Conservation (phyloP, 73 alveolate species). For the Paraurostyla sp. region DNA sequence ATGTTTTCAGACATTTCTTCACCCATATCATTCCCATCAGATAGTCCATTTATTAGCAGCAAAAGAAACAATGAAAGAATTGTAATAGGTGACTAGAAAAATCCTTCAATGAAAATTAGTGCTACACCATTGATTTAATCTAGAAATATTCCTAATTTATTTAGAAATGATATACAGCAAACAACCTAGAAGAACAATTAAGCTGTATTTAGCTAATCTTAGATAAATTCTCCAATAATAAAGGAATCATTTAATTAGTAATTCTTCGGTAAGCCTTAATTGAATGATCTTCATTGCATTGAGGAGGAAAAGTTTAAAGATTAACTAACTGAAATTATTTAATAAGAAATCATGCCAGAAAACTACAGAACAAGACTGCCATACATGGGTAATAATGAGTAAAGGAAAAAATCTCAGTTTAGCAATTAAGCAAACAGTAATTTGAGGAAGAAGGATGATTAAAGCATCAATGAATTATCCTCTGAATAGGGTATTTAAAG, state of each 20-base stretch:
- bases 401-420: constrained; percentile 9
- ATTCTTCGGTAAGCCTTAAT: no score
- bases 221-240: neutral
- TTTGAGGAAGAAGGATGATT: no score
- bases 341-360: neutral
- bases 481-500: no score
- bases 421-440: neutral
- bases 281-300: neutral
- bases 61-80: neutral
- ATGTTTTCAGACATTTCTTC: neutral
- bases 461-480: no score
- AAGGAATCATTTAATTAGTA: neutral
- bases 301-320: constrained; percentile 24
- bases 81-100: neutral
- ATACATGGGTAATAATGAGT: neutral
- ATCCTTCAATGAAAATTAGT: no score
- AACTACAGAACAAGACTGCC: neutral
- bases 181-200: neutral
- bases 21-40: constrained; percentile 6
- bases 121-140: constrained; percentile 27
- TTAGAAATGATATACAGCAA: neutral
- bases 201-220: constrained; percentile 6
- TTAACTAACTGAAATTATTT: neutral
- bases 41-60: constrained; percentile 2
- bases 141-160: neutral